Percentiles rank a stretch among this genome's conserved stretches.
These are phyloP conservation scores for Mrakiaceae sp. DNA, from an alignment of 1,284 basidiomycete species.

Conservation along the genomic window DNA sequence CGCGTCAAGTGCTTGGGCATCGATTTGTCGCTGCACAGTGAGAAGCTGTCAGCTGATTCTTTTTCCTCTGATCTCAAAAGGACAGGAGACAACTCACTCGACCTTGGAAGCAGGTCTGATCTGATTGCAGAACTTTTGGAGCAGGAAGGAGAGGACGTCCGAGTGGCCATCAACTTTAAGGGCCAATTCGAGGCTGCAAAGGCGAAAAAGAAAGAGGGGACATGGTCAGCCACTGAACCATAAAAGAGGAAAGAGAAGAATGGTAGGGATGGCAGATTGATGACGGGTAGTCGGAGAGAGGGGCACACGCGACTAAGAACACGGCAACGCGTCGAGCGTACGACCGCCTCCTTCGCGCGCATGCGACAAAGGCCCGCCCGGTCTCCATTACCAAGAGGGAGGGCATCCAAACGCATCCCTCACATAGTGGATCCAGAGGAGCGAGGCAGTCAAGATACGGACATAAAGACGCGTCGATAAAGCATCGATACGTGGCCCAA, in stretches of 20 bases:
- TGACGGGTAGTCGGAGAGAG: no score
- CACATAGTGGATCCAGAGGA: no score
- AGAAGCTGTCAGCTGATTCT: not conserved
- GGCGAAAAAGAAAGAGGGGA: not conserved
- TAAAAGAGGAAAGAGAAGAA: not conserved
- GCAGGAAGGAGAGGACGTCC: conserved; percentile 2
- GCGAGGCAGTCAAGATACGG: no score
- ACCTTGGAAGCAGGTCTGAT: conserved; percentile 1
- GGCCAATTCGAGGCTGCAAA: conserved; percentile 12
- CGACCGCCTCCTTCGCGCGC: no score
- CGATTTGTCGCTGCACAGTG: not conserved
- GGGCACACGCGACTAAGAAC: no score
- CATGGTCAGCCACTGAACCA: not conserved
- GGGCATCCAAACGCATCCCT: no score
- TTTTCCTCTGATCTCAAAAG: not conserved
- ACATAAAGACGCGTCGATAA: no score
- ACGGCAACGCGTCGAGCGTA: no score
- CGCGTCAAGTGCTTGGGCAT: not conserved
- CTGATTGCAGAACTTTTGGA: conserved; percentile 1
- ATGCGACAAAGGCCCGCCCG: no score
- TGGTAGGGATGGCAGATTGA: no score
- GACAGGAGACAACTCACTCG: not conserved
- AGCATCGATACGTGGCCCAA: no score
- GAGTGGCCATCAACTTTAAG: not conserved
- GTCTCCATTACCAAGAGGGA: no score